Base-by-base conservation (phyloP, 352 stramenopile genomes). In the Globisporangium mamillatum region DNA sequence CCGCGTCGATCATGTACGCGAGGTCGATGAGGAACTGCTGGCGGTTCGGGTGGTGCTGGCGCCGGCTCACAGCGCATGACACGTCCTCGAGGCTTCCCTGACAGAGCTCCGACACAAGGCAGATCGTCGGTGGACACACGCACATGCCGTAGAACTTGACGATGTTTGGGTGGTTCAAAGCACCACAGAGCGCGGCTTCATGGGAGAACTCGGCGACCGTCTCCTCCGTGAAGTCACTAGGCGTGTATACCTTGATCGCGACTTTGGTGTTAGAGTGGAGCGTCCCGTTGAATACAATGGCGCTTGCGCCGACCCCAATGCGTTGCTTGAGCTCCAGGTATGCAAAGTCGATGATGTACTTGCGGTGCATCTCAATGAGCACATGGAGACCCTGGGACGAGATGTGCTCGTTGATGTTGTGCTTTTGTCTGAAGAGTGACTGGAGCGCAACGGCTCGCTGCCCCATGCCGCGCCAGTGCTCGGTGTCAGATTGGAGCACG, bases 91-190 rank as follows among this genome's bases (percentile, higher is more conserved):
- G 73, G 57, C 64, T 84, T 10, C 64, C 79, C 54, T 68, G 72
- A 57, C 79, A 94, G 24, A 84, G 64, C 69, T 89, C 78, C 12
- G 73, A 92, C 4, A 94, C 81, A 0, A 94, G 60, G 46, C 82
- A 92, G 29, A 94, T 88, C 6, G 84, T 91, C 1, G 86, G 83
- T 20, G 85, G 85, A 27, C 74, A 89, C 14, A 95, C 81, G 56
- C 88, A 95, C 80, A 95, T 89, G 29, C 86, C 88, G 61, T 91
- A 90, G 70, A 95, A 95, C 63, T 78, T 82, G 66, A 92, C 81
- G 53, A 95, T 86, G 69, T 95, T 95, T 1, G 88, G 82, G 60
- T 94, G 86, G 34, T 86, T 71, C 1, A 94, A 71, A 18, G 83
- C 76, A 8, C 82, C 80, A 61, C 83, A 95, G 5, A 95, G 68